Evolutionary conservation across 2,329 filamentous ascomycete species (phyloP).

Genomic region (Cladosporium velox): DNA sequence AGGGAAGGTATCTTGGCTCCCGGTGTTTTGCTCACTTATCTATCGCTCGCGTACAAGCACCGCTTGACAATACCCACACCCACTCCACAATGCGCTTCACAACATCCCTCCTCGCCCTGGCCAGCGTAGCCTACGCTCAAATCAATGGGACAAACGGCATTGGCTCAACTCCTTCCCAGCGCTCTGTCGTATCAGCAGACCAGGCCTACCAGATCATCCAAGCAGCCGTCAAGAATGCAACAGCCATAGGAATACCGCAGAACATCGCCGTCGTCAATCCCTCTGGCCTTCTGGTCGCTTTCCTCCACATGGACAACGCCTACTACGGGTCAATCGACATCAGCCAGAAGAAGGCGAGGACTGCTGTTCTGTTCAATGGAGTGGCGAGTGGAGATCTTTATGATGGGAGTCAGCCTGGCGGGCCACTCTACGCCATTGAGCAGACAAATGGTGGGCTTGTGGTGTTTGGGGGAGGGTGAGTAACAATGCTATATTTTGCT

Average conservation of each 20-base stretch:
- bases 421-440: slow-evolving; percentile 29
- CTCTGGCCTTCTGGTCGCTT: slow-evolving; percentile 32
- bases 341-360: slow-evolving; percentile 35
- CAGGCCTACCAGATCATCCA: slow-evolving; percentile 30
- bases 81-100: neutral
- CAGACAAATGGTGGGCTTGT: slow-evolving; percentile 35
- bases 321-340: slow-evolving; percentile 33
- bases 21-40: neutral
- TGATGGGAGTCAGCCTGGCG: slow-evolving; percentile 28
- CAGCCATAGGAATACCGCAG: slow-evolving; percentile 28
- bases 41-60: neutral
- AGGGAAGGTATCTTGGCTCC: neutral
- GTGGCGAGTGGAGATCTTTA: slow-evolving; percentile 29
- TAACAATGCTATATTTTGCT: neutral
- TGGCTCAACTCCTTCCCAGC: slow-evolving; percentile 27
- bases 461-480: slow-evolving; percentile 33
- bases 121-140: slow-evolving; percentile 1
- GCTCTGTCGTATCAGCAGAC: slow-evolving; percentile 28
- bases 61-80: neutral
- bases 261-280: slow-evolving; percentile 35
- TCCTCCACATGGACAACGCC: slow-evolving; percentile 37
- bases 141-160: slow-evolving; percentile 27
- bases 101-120: neutral
- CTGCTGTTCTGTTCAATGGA: slow-evolving; percentile 33
- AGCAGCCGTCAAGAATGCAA: slow-evolving; percentile 25